Evolutionary conservation across 2,329 filamentous ascomycete genomes (phyloP).

Genomic region (Huntiella savannae): DNA sequence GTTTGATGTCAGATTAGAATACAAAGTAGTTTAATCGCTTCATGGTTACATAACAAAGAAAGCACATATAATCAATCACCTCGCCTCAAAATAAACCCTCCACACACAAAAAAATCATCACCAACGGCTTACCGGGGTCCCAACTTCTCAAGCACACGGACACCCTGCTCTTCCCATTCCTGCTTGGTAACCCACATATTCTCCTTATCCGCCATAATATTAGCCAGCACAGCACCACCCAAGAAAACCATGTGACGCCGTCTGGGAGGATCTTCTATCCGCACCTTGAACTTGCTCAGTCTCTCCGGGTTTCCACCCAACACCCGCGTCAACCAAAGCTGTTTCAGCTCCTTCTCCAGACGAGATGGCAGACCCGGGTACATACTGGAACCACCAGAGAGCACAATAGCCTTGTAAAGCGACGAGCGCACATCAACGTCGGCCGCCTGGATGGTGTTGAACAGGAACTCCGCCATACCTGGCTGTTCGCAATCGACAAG

Average conservation of each 20-base stretch:
- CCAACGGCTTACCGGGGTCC: constrained; percentile 49
- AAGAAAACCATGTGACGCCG: constrained; percentile 99
- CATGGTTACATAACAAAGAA: not conserved
- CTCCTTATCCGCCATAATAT: constrained; percentile 98
- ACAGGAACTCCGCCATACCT: constrained; percentile 89
- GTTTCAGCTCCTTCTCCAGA: constrained; percentile 96
- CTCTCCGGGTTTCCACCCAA: constrained; percentile 82
- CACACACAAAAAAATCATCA: not conserved
- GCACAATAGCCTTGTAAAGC: constrained; percentile 90
- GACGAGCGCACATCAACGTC: constrained; percentile 89
- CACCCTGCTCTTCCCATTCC: constrained; percentile 90
- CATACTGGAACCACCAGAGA: constrained; percentile 96
- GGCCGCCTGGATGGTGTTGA: constrained; percentile 94
- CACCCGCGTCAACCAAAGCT: constrained; percentile 88
- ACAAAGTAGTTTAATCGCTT: too few species aligned
- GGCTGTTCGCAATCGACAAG: constrained; percentile 94
- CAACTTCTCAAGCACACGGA: constrained; percentile 73
- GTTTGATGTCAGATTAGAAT: too few species aligned
- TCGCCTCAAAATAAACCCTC: not conserved
- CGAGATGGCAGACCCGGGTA: constrained; percentile 89
- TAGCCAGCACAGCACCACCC: constrained; percentile 86
- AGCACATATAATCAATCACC: not conserved
- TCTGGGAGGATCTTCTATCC: constrained; percentile 92
- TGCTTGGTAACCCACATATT: constrained; percentile 97
- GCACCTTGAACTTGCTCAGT: constrained; percentile 96